phyloP scores from a whole-genome alignment of 2,329 filamentous ascomycete species.

The Exserohilum turcica region DNA sequence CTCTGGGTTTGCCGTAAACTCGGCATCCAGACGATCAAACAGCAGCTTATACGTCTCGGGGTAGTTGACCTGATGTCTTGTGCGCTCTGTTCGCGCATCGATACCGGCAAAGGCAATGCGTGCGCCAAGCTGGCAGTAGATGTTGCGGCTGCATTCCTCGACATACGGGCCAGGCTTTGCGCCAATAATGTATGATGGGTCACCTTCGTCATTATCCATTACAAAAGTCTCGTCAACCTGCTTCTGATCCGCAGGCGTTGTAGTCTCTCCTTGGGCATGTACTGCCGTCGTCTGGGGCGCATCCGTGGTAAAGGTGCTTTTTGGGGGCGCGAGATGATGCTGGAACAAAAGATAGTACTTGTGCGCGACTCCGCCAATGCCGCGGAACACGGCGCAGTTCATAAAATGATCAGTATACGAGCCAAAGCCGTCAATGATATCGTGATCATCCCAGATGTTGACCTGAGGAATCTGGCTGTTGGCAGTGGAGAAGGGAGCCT shows the following conservation, averaged over 20 bases:
- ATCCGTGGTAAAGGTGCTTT: slow-evolving; percentile 84
- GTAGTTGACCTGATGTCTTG: slow-evolving; percentile 92
- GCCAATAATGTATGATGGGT: slow-evolving; percentile 79
- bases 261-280: slow-evolving; percentile 59
- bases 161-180: slow-evolving; percentile 71
- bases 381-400: slow-evolving; percentile 67
- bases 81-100: slow-evolving; percentile 72
- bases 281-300: slow-evolving; percentile 58
- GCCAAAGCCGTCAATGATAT: slow-evolving; percentile 71
- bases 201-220: slow-evolving; percentile 59
- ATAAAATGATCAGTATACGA: slow-evolving; percentile 71
- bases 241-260: slow-evolving; percentile 65
- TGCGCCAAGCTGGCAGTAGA: slow-evolving; percentile 68
- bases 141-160: slow-evolving; percentile 63
- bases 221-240: slow-evolving; percentile 80
- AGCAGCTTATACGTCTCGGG: slow-evolving; percentile 66
- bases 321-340: slow-evolving; percentile 80
- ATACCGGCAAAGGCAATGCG: slow-evolving; percentile 68
- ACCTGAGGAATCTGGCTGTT: slow-evolving; percentile 68
- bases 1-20: slow-evolving; percentile 59
- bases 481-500: slow-evolving; percentile 63
- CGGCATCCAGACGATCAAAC: slow-evolving; percentile 60
- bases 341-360: slow-evolving; percentile 71
- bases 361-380: slow-evolving; percentile 63
- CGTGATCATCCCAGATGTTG: slow-evolving; percentile 70